phyloP scores from a whole-genome alignment of 345 rosid species.

The Citrus sp. region DNA sequence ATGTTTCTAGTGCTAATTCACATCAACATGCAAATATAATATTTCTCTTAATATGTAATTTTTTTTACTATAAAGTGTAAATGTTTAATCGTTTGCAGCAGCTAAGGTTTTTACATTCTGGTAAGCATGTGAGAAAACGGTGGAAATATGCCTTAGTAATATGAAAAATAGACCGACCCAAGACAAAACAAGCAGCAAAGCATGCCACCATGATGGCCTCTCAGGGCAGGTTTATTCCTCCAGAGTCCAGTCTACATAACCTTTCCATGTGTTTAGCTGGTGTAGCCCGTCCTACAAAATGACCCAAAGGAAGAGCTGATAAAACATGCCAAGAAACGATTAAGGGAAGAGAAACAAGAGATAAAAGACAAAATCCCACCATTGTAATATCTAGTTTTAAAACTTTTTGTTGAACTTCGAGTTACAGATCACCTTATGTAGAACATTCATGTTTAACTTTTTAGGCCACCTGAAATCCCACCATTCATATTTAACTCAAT shows the following conservation, averaged over 20 bases:
- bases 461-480: too few species aligned
- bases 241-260: slow-evolving; percentile 56
- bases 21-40: background rate
- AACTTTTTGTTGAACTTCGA: too few species aligned
- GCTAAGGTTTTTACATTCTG: background rate
- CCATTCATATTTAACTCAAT: too few species aligned
- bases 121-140: background rate
- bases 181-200: slow-evolving; percentile 69
- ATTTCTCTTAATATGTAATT: background rate
- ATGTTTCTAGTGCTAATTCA: background rate
- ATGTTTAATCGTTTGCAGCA: background rate
- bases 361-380: too few species aligned
- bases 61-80: background rate
- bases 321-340: slow-evolving; percentile 4
- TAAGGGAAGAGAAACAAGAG: too few species aligned
- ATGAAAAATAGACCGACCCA: slow-evolving; percentile 38
- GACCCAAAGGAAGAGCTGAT: background rate
- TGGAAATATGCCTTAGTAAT: background rate
- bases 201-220: slow-evolving; percentile 75
- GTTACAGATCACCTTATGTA: too few species aligned
- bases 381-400: too few species aligned
- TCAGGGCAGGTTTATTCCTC: slow-evolving; percentile 50
- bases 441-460: too few species aligned
- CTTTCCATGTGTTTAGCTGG: slow-evolving; percentile 40
- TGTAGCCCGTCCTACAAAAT: slow-evolving; percentile 47